These are phyloP conservation scores for Emergomyces orientalis DNA, from an alignment of 2,329 filamentous ascomycete genomes.

Conservation along the genomic window DNA sequence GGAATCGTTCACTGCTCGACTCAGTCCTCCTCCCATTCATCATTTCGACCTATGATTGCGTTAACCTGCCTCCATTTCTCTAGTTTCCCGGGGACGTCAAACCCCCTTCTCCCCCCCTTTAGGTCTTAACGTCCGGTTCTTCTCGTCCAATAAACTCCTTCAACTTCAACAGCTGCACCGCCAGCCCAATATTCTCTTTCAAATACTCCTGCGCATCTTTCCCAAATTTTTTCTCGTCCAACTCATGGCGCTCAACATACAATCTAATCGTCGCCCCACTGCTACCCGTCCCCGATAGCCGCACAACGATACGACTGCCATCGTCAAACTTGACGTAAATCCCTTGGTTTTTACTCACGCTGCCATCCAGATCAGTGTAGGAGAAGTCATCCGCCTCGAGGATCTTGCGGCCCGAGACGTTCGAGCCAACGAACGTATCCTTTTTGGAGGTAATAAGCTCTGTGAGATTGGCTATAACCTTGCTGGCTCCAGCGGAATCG, in stretches of 20 bases:
- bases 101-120: background rate
- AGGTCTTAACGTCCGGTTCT: slow-evolving; percentile 95
- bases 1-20: background rate
- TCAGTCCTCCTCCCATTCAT: background rate
- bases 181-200: slow-evolving; percentile 77
- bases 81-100: too few relatives aligned
- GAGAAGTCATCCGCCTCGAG: slow-evolving; percentile 90
- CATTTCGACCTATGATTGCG: too few relatives aligned
- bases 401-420: slow-evolving; percentile 72
- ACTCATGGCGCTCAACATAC: slow-evolving; percentile 93
- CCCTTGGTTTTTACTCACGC: slow-evolving; percentile 90
- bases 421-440: slow-evolving; percentile 71
- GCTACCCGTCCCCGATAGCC: slow-evolving; percentile 88
- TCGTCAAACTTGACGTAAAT: slow-evolving; percentile 91
- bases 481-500: slow-evolving; percentile 80
- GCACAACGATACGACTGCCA: slow-evolving; percentile 88
- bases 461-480: slow-evolving; percentile 73
- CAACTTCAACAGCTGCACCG: slow-evolving; percentile 77
- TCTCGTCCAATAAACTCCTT: slow-evolving; percentile 88
- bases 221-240: slow-evolving; percentile 65
- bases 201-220: slow-evolving; percentile 89
- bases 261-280: slow-evolving; percentile 93
- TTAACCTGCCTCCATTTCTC: too few relatives aligned
- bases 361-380: slow-evolving; percentile 97
- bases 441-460: slow-evolving; percentile 62